Evolutionary conservation across 2,329 filamentous ascomycete genomes (phyloP).

Genomic region (Stemphylium vesicarium): DNA sequence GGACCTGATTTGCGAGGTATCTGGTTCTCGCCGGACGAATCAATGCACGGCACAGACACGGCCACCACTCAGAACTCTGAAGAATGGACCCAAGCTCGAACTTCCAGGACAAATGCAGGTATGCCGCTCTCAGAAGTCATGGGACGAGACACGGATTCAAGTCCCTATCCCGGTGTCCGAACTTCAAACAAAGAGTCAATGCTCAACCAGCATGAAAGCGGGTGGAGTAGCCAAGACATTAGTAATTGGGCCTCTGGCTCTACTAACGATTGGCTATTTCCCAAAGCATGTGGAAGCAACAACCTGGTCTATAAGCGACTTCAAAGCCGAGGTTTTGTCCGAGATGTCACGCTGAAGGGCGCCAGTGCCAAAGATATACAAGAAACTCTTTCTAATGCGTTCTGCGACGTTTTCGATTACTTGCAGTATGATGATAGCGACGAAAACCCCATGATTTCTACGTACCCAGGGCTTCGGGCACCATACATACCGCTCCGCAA

Average conservation of each 20-base stretch:
- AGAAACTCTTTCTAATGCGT: slow-evolving; percentile 66
- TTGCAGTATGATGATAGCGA: slow-evolving; percentile 37
- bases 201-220: slow-evolving; percentile 49
- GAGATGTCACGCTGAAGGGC: slow-evolving; percentile 66
- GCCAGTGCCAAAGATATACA: slow-evolving; percentile 73
- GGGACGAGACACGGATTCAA: slow-evolving; percentile 34
- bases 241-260: slow-evolving; percentile 56
- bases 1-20: slow-evolving; percentile 60
- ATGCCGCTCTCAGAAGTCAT: slow-evolving; percentile 12
- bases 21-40: slow-evolving; percentile 57
- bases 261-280: slow-evolving; percentile 66
- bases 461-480: slow-evolving; percentile 65
- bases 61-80: slow-evolving; percentile 52
- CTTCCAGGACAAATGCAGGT: slow-evolving; percentile 15
- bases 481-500: slow-evolving; percentile 79
- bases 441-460: slow-evolving; percentile 32
- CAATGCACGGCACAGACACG: slow-evolving; percentile 44
- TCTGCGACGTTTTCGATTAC: slow-evolving; percentile 59
- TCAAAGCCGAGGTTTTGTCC: slow-evolving; percentile 75
- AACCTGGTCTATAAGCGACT: slow-evolving; percentile 72
- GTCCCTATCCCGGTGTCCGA: slow-evolving; percentile 23
- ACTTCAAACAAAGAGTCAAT: slow-evolving; percentile 20
- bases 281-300: slow-evolving; percentile 70
- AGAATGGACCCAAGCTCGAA: slow-evolving; percentile 54
- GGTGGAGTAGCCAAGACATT: slow-evolving; percentile 57